phyloP scores from a whole-genome alignment of 306 rosid genomes.

The Aeschynomene evenia region DNA sequence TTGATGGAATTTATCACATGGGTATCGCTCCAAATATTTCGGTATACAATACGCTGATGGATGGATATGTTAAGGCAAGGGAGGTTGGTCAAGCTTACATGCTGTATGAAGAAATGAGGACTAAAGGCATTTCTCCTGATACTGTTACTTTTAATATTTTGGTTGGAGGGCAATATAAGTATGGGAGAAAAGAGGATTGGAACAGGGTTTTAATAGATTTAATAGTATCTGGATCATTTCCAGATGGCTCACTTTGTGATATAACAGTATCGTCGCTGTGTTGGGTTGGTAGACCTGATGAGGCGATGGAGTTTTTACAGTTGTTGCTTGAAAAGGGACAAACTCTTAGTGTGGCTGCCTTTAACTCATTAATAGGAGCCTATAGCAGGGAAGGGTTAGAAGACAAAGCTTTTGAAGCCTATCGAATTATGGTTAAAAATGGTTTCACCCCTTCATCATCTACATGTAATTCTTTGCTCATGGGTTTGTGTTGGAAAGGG shows the following conservation, averaged over 20 bases:
- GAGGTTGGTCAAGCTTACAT: conserved; percentile 61
- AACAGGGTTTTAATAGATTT: conserved; percentile 47
- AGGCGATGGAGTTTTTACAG: conserved; percentile 52
- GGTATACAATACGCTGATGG: conserved; percentile 57
- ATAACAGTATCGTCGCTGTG: conserved; percentile 56
- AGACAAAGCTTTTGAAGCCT: conserved; percentile 57
- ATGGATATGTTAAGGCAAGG: conserved; percentile 79
- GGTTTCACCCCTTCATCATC: conserved; percentile 64
- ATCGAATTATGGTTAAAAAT: conserved; percentile 46
- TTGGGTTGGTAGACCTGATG: conserved; percentile 65
- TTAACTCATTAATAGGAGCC: conserved; percentile 71
- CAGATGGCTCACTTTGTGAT: conserved; percentile 48
- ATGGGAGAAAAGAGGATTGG: conserved; percentile 64
- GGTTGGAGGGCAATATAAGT: conserved; percentile 63
- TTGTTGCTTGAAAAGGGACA: conserved; percentile 65
- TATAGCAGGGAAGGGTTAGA: conserved; percentile 62
- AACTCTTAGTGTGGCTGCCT: conserved; percentile 54
- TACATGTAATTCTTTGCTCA: conserved; percentile 62
- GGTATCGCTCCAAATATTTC: conserved; percentile 40
- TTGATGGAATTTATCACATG: conserved; percentile 47
- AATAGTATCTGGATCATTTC: conserved; percentile 38
- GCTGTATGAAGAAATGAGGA: conserved; percentile 69
- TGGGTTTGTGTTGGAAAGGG: conserved; percentile 65
- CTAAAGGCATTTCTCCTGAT: conserved; percentile 54
- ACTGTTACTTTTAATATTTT: conserved; percentile 73